Evolutionary conservation across 164 flowering plant species (phyloP), one percentile per base, ranked within the genome.

Genomic region (Echeveria elegans): DNA sequence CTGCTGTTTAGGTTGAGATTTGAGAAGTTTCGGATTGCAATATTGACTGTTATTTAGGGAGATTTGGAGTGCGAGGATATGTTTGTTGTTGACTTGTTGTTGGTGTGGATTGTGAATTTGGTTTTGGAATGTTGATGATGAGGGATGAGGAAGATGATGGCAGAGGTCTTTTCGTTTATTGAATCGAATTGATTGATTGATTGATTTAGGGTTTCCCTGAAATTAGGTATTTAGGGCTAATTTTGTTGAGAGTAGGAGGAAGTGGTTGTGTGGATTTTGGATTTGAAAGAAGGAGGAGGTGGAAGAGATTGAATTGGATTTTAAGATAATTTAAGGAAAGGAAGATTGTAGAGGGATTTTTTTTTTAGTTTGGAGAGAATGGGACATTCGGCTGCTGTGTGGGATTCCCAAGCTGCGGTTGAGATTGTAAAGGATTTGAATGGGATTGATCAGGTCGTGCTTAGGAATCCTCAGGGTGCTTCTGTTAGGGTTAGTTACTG

Each of bases 391-490:
- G 87, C 85, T 10, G 85, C 86, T 5, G 84, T 85, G 58, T 88
- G 90, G 87, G 96, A 88, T 76, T 72, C 71, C 52, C 80, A 71
- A 67, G 85, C 82, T 19, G 83, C 96, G 18, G 65, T 72, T 66
- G 95, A 90, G 73, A 71, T 81, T 15, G 63, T 87, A 1, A 90
- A 83, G 72, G 97, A 93, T 70, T 83, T 89, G 86, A 90, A 90
- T 82, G 98, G 98, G 50, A 83, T 84, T 28, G 88, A 82, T 68
- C 96, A 86, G 66, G 81, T 93, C 26, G 77, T 81, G 38, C 88
- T 93, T 68, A 75, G 92, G 61, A 81, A 75, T 66, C 89, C 92
- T 18, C 86, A 76, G 6, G 98, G 97, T 3, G 88, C 87, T 37
- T 90, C 91, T 16, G 92, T 86, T 3, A 71, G 83, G 85, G 98